Evolutionary conservation across 495 filamentous ascomycete genomes (phyloP), one percentile per base, ranked within the genome.

Genomic region (Astrocystis sublimbata): DNA sequence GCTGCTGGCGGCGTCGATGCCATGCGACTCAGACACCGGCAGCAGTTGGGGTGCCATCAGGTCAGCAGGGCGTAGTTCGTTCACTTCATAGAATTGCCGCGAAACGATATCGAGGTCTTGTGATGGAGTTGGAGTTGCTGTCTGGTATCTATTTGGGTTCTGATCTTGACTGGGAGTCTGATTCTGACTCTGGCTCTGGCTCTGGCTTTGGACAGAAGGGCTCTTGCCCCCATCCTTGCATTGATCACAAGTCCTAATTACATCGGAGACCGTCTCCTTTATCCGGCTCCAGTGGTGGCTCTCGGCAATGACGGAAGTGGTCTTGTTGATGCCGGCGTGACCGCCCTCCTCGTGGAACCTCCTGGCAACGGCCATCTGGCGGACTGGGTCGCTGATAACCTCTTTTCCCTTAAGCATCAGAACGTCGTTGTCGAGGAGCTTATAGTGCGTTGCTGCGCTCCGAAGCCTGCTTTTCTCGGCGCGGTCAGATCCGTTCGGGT

Each of bases 291-390:
- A 98, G 72, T 97, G 94, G 68, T 91, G 97, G 65, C 90, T 89
- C 73, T 96, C 89, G 2, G 94, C 92, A 64, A 98, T 97, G 21
- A 87, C 89, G 8, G 92, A 92, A 0, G 94, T 98, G 1, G 93
- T 97, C 76, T 97, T 98, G 81, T 98, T 98, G 76, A 98, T 98
- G 55, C 94, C 94, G 5, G 88, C 92, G 73, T 98, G 94, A n/a
- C 86, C 80, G 35, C 71, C 63, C 51, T 85, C 76, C 46, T 86
- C 76, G 73, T 98, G 94, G 12, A 92, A 81, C 36, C 80, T 77
- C 36, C 87, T 79, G 6, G 92, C 91, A 70, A 98, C 93, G 55
- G 94, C 91, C 75, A 96, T 96, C 76, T 98, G 94, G 65, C 87
- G 85, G 72, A 92, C 86, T 7, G 92, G 92, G 71, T 98, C 93